phyloP scores from a whole-genome alignment of 2,329 filamentous ascomycete species.

The Colletotrichum plurivorum region DNA sequence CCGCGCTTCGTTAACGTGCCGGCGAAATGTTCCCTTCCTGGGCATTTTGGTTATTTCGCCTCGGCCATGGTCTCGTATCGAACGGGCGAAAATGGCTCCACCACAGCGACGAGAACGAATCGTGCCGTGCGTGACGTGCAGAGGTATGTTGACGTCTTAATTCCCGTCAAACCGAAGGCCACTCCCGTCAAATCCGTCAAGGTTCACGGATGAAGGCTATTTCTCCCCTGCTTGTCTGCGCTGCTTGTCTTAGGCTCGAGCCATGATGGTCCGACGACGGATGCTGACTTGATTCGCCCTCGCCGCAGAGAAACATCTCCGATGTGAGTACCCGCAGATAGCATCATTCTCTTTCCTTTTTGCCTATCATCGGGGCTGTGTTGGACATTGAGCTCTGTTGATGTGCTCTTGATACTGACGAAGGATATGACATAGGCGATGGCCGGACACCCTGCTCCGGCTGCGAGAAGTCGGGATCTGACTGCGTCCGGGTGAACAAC shows the following conservation, averaged over 20 bases:
- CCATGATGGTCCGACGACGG: not conserved
- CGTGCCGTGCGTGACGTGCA: constrained; percentile 22
- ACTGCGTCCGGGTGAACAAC: constrained; percentile 17
- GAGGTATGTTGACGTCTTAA: constrained; percentile 11
- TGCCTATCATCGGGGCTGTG: not conserved
- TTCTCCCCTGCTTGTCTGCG: not conserved
- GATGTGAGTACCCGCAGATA: constrained; percentile 6
- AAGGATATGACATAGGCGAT: constrained; percentile 1
- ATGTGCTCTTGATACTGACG: not conserved
- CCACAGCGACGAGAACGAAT: constrained; percentile 23
- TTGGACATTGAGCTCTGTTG: not conserved
- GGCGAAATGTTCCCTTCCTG: constrained; percentile 26
- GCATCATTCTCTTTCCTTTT: not conserved
- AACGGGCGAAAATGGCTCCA: constrained; percentile 22
- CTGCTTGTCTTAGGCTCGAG: not conserved
- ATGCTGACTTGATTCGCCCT: not conserved
- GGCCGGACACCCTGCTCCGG: constrained; percentile 19
- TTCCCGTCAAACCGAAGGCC: not conserved
- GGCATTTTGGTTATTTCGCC: constrained; percentile 4
- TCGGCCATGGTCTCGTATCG: constrained; percentile 10
- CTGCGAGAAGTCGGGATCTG: constrained; percentile 20
- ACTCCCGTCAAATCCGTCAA: no score
- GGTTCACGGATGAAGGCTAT: no score
- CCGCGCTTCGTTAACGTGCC: not conserved
- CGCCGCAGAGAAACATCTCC: constrained; percentile 18